Base-by-base conservation (phyloP, 2,329 filamentous ascomycete genomes). In the Alternaria triticina region DNA sequence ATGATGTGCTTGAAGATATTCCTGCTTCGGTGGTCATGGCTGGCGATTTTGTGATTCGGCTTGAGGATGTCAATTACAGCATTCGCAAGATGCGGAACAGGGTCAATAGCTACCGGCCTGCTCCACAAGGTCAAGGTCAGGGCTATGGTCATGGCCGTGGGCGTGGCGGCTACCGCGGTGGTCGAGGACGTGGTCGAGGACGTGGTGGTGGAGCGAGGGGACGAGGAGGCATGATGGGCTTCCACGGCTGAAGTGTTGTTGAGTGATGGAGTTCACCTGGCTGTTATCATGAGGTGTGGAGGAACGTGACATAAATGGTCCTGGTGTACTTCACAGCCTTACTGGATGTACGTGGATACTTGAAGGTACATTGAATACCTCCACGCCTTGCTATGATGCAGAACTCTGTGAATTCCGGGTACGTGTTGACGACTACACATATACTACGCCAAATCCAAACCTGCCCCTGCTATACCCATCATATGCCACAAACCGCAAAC, bases 11-110 rank as follows among this genome's bases (percentile, higher is more conserved):
- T 28, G 54, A 15, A 49, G 43, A 49, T 11, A 27, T 57, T 5
- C 0, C 54, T 11, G 28, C n/a, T 10, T 28, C 15, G 13, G 36
- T 49, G 54, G 22, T 28, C 5, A 51, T 52, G n/a, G 20, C 25
- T 1, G 49, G 54, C 3, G 60, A 62, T 6, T 55, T 59, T 1
- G 50, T 55, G 10, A 54, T 62, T 9, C 40, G 60, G 4, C 49
- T 44, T 3, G 30, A 44, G 8, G 60, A 59, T 13, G 30, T 59
- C 11, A 50, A 59, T 6, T 27, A 47, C 30, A 27, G 28, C n/a
- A 46, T 62, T 4, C 7, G 6, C 1, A 25, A 25, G 40, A 43
- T 62, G n/a, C 15, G 33, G 11, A 23, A 23, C 15, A 20, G 30
- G 9, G 17, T 61, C 11, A 15, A 44, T 5, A 20, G 13, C 9